Evolutionary conservation across 805 yeast genomes (phyloP).

Genomic region (Saitoella complicata): DNA sequence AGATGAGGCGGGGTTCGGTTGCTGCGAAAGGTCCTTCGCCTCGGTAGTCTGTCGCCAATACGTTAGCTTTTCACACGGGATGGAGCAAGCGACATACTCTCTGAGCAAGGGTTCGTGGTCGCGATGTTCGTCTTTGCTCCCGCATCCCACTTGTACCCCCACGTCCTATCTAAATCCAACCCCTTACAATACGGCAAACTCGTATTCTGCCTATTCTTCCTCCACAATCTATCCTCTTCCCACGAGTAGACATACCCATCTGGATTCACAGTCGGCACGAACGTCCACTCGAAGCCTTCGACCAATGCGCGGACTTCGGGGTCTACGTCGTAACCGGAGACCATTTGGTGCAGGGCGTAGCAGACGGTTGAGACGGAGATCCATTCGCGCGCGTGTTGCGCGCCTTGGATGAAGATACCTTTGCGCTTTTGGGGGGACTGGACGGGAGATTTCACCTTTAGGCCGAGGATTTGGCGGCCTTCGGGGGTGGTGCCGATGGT

Average conservation of each 20-base stretch:
- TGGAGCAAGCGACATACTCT: too few relatives aligned
- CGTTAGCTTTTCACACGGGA: too few relatives aligned
- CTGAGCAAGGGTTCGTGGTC: not conserved
- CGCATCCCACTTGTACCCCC: slow-evolving; percentile 17
- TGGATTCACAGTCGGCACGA: slow-evolving; percentile 76
- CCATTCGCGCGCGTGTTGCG: slow-evolving; percentile 88
- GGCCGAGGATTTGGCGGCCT: slow-evolving; percentile 51
- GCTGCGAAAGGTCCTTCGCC: slow-evolving; percentile 63
- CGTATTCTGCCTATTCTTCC: slow-evolving; percentile 72
- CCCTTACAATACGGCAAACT: slow-evolving; percentile 55
- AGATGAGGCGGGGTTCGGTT: slow-evolving; percentile 29
- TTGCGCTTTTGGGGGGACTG: slow-evolving; percentile 27
- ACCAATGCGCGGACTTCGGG: slow-evolving; percentile 32
- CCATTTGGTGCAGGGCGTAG: slow-evolving; percentile 34
- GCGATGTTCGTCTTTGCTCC: not conserved
- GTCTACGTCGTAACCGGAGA: slow-evolving; percentile 29
- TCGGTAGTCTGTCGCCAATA: slow-evolving; percentile 29
- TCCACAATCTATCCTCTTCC: slow-evolving; percentile 69
- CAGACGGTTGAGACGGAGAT: slow-evolving; percentile 55
- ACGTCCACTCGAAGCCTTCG: slow-evolving; percentile 48
- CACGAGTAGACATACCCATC: slow-evolving; percentile 83
- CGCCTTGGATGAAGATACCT: slow-evolving; percentile 66
- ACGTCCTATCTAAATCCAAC: slow-evolving; percentile 57
- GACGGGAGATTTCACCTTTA: slow-evolving; percentile 40
- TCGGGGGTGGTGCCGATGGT: slow-evolving; percentile 62